Evolutionary conservation across 1,139 yeast genomes (phyloP), one percentile per base, ranked within the genome.

Genomic region (Saccharomyces uvarum): DNA sequence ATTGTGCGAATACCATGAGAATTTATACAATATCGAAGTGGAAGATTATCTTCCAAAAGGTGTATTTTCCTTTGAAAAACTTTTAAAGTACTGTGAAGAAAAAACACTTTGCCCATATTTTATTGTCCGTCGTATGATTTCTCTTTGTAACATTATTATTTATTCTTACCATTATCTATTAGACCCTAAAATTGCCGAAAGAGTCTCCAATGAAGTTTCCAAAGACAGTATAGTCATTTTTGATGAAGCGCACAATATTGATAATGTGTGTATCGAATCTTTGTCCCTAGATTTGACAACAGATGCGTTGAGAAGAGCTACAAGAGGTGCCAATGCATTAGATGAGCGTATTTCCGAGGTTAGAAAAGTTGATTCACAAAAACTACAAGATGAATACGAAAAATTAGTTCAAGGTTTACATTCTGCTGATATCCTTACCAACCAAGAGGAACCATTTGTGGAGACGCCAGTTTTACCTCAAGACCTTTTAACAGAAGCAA

Each of bases 241-340:
- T 69, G 99, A 93, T 73, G 99, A 93, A 73, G 99, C 99, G 52
- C 99, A 93, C 72, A 93, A 93, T 73, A 93, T 93, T 56, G 99
- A 93, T 78, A 93, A 93, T 76, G 99, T 93, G 56, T 93, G 99
- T 75, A 93, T 93, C 57, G 99, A 93, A 70, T 88, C 99, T 0
- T 74, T 93, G 52, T 89, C 97, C 11, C 79, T 93, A 53, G 99
- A 95, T 68, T 78, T 77, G 71, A 93, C 86, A 56, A 95, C 82
- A 72, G 98, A 96, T 72, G 84, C 81, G 64, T 77, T 83, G 73
- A 86, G 81, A 65, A 86, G 77, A 71, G 98, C 86, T 28, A 79
- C 82, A 63, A 87, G 72, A 67, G 98, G 99, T 57, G 97, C 97
- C 0, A 81, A 79, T 59, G 81, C 87, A 52, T 75, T 91, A 57